A percentile compares a stretch with the other conserved stretches of the same genome.
Evolutionary conservation across 768 basidiomycete genomes (phyloP).

Genomic region (Leccinum longicurvipes): DNA sequence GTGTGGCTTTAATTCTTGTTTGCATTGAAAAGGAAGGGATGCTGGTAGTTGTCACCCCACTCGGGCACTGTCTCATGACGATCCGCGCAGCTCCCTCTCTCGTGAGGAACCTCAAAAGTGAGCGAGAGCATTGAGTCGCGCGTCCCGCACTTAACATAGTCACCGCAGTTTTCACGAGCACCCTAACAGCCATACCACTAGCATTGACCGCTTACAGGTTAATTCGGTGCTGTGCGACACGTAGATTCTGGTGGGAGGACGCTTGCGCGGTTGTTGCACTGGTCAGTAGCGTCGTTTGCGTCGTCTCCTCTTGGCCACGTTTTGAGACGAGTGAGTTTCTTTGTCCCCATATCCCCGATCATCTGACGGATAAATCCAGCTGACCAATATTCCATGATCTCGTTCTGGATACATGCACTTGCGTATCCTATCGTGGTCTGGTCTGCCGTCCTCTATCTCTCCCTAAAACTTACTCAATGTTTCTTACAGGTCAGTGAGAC

Average conservation of each 20-base stretch:
- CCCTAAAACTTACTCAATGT: background rate
- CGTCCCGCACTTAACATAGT: background rate
- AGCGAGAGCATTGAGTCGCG: background rate
- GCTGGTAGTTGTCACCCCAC: background rate
- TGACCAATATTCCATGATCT: background rate
- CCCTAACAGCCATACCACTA: conserved; percentile 3
- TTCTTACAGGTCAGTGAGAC: conserved; percentile 11
- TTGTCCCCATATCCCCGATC: background rate
- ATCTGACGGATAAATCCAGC: conserved; percentile 1
- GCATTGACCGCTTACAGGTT: conserved; percentile 1
- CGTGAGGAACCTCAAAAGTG: conserved; percentile 9
- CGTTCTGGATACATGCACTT: conserved; percentile 10
- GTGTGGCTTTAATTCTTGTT: background rate
- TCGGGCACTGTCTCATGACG: background rate
- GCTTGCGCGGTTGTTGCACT: conserved; percentile 3
- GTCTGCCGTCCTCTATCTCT: conserved; percentile 1
- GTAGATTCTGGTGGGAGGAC: conserved; percentile 22
- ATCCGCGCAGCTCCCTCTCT: conserved; percentile 1
- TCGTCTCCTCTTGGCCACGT: conserved; percentile 9
- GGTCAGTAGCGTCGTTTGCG: conserved; percentile 1
- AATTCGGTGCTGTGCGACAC: background rate
- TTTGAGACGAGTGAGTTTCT: conserved; percentile 2
- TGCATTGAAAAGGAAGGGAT: background rate
- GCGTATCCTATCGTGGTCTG: conserved; percentile 12
- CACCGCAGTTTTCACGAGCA: conserved; percentile 8